Evolutionary conservation across 2,329 filamentous ascomycete species (phyloP), one percentile per base, ranked within the genome.

Genomic region (Colletotrichum sp.): DNA sequence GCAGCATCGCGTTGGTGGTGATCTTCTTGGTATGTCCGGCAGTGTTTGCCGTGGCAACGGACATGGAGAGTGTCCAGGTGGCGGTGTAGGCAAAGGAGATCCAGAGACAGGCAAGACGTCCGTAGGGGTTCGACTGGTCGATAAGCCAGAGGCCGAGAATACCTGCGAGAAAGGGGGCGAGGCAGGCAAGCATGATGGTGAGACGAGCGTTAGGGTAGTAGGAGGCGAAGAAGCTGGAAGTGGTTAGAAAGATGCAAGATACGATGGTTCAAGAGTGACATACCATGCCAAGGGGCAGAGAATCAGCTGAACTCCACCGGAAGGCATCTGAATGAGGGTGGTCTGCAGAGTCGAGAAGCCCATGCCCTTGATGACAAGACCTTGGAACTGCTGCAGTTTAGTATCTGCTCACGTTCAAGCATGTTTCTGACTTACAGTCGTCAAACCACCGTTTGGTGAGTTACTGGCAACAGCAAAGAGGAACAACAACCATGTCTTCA

Each of bases 301-400:
- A 21, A 77, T 24, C 8, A 69, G 44, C 30, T 77, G 74, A 1
- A 77, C 65, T 9, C 39, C 76, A 6, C 92, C 93, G 71, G 94
- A 94, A 0, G 93, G 93, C 78, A 94, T 93, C 80, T 93, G 94
- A n/a, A 94, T 87, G 6, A 94, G 84, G 4, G 89, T 91, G 0
- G 91, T 91, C 4, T 80, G 85, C 81, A 89, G 91, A 69, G 90
- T 89, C 81, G 92, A 88, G 76, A 90, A 93, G 0, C 91, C 91
- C 5, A 94, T 86, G 0, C 91, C 91, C n/a, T 85, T 85, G 8
- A 94, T 82, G 60, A 94, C 93, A 93, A 83, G 0, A 92, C 92
- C 0, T 92, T 92, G 76, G 94, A 94, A 39, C 36, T 26, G 26
- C 26, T 26, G 26, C 0, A 2, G 26, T 26, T 26, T 26, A 26